A percentile compares a stretch with the other conserved stretches of the same genome.
Conservation (phyloP, 148 eudicot genomes). For the Diospyros kaki region DNA sequence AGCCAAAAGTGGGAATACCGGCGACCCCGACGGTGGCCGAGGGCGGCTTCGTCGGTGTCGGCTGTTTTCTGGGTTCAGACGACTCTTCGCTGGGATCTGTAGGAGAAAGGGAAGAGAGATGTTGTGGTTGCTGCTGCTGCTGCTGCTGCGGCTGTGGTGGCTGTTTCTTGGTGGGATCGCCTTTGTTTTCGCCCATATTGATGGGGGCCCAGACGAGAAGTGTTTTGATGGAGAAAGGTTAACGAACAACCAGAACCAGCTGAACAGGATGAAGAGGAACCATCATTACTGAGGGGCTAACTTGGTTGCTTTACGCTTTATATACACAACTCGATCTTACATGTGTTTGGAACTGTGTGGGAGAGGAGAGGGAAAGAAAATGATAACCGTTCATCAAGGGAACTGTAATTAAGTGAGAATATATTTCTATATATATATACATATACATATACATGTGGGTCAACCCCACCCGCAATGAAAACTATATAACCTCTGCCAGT, state of each 20-base stretch:
- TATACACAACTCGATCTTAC: neutral
- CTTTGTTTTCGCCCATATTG: constrained; percentile 34
- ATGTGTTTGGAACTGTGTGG: neutral
- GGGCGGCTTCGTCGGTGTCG: neutral
- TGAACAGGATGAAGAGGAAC: neutral
- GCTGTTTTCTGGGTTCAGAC: neutral
- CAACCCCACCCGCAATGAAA: no score
- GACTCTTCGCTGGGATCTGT: constrained; percentile 29
- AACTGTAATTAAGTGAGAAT: no score
- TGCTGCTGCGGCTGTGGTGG: constrained; percentile 13
- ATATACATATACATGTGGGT: no score
- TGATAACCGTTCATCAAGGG: neutral
- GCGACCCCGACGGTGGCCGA: neutral
- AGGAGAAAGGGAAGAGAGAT: constrained; percentile 18
- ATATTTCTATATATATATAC: no score
- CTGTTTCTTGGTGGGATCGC: constrained; percentile 23
- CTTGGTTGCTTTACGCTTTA: constrained; percentile 6
- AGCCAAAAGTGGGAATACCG: constrained; percentile 4
- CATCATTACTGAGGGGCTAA: constrained; percentile 11
- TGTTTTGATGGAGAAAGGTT: constrained; percentile 2
- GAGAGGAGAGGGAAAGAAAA: neutral
- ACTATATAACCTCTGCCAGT: no score
- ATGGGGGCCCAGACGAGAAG: constrained; percentile 16
- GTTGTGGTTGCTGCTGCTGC: constrained; percentile 15
- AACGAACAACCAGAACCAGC: constrained; percentile 5